Base-by-base conservation (phyloP, 1,284 basidiomycete genomes). In the Baeospora myosura region DNA sequence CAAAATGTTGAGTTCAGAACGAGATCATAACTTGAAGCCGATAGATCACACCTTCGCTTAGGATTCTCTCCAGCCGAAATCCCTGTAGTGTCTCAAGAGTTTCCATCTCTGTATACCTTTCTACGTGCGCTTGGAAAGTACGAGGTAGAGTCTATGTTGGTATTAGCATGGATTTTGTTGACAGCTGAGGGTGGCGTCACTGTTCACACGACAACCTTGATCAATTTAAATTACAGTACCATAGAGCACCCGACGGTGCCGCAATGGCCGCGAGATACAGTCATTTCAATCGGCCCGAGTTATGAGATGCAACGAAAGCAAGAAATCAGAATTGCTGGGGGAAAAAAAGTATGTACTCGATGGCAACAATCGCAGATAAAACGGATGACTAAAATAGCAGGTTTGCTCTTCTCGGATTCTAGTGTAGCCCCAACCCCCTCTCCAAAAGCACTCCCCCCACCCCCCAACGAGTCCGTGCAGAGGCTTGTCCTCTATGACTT, bases 401-500 rank as follows among this genome's bases (percentile, higher is more conserved):
- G 32, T 18, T 38, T 12, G 12, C 20, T 21, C 20, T 14, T 12
- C 18, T 25, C 42, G 23, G 24, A 22, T 43, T 26, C 38, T 12
- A 26, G 17, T 40, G 22, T 16, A 29, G n/a, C 22, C 36, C 31
- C 24, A 39, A 37, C n/a, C n/a, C n/a, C n/a, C n/a, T n/a, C n/a
- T n/a, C n/a, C n/a, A n/a, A n/a, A n/a, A n/a, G n/a, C n/a, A n/a
- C n/a, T n/a, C n/a, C n/a, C n/a, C n/a, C n/a, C n/a, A n/a, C n/a
- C n/a, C n/a, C n/a, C n/a, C n/a, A n/a, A n/a, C n/a, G n/a, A n/a
- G n/a, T n/a, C n/a, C n/a, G n/a, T n/a, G n/a, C 37, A 30, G 21
- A 32, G 30, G 28, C 24, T n/a, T 21, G n/a, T n/a, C 32, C 41
- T 64, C 68, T 68, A 89, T 68, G 88, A 92, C 70, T 93, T 94